phyloP scores from a whole-genome alignment of 2,329 filamentous ascomycete genomes.

The Alternaria viburni region DNA sequence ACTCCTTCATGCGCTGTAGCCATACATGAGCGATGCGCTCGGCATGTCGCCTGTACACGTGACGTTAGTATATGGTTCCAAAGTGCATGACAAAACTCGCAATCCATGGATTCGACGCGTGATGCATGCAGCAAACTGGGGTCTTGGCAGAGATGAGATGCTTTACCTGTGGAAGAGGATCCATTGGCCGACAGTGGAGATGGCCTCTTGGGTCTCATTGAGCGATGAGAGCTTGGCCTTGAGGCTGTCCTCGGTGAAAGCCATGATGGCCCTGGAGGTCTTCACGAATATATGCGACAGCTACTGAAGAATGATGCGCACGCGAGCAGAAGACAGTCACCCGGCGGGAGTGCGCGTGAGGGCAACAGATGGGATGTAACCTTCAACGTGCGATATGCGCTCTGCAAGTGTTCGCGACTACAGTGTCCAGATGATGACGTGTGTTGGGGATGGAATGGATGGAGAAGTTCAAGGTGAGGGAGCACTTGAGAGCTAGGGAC shows the following conservation, averaged over 20 bases:
- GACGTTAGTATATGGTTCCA: constrained; percentile 24
- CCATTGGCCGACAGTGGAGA: constrained; percentile 96
- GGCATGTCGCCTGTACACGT: constrained; percentile 75
- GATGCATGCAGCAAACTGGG: background rate
- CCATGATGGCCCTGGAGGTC: constrained; percentile 63
- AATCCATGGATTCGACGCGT: background rate
- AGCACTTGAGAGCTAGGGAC: constrained; percentile 20
- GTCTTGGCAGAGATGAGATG: constrained; percentile 5
- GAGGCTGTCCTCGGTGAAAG: constrained; percentile 94
- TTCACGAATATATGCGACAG: constrained; percentile 28
- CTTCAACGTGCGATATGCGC: constrained; percentile 9
- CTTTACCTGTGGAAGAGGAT: constrained; percentile 96
- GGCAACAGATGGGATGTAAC: constrained; percentile 9
- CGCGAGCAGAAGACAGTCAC: constrained; percentile 25
- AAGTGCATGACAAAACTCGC: background rate
- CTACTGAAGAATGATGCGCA: constrained; percentile 26
- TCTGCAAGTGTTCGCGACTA: constrained; percentile 18
- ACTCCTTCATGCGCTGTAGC: constrained; percentile 88
- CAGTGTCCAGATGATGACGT: constrained; percentile 21
- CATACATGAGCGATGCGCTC: constrained; percentile 91
- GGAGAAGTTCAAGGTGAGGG: constrained; percentile 19
- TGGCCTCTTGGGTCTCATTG: constrained; percentile 97
- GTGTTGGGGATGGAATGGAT: constrained; percentile 20
- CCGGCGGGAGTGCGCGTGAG: background rate
- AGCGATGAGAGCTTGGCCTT: constrained; percentile 92